Evolutionary conservation across 1,284 basidiomycete species (phyloP).

Genomic region (Heterobasidion annosum): DNA sequence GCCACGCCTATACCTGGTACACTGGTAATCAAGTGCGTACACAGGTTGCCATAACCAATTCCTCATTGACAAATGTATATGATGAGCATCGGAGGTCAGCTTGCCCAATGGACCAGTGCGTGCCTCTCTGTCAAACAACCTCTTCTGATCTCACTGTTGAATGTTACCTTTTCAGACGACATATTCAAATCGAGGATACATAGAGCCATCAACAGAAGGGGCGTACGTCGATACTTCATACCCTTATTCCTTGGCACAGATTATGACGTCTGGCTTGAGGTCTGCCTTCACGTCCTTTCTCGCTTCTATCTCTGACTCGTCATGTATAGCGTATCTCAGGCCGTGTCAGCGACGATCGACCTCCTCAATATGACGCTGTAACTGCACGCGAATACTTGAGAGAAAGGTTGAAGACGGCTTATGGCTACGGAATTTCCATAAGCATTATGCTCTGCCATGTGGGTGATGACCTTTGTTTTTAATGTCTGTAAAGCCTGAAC

Average conservation of each 20-base stretch:
- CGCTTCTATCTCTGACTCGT: not conserved
- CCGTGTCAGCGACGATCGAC: constrained; percentile 56
- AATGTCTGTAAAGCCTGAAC: no score
- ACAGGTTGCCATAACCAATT: not conserved
- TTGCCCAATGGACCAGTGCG: constrained; percentile 83
- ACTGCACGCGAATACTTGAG: constrained; percentile 72
- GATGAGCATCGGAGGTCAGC: constrained; percentile 73
- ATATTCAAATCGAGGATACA: constrained; percentile 83
- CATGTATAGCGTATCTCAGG: constrained; percentile 54
- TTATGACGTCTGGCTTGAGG: constrained; percentile 69
- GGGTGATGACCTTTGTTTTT: no score
- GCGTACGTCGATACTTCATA: constrained; percentile 69
- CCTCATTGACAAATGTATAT: not conserved
- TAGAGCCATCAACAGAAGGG: constrained; percentile 71
- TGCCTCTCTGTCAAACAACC: constrained; percentile 4
- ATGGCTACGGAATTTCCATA: constrained; percentile 25
- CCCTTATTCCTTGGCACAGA: constrained; percentile 77
- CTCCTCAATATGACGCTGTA: constrained; percentile 61
- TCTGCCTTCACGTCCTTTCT: constrained; percentile 20
- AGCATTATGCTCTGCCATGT: constrained; percentile 12
- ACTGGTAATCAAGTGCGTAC: constrained; percentile 57
- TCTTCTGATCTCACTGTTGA: not conserved
- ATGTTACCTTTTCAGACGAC: constrained; percentile 44
- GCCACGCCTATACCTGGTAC: constrained; percentile 45
- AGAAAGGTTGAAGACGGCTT: constrained; percentile 55